These are phyloP conservation scores for Penicillium daleae DNA, from an alignment of 495 filamentous ascomycete species.

Conservation along the genomic window DNA sequence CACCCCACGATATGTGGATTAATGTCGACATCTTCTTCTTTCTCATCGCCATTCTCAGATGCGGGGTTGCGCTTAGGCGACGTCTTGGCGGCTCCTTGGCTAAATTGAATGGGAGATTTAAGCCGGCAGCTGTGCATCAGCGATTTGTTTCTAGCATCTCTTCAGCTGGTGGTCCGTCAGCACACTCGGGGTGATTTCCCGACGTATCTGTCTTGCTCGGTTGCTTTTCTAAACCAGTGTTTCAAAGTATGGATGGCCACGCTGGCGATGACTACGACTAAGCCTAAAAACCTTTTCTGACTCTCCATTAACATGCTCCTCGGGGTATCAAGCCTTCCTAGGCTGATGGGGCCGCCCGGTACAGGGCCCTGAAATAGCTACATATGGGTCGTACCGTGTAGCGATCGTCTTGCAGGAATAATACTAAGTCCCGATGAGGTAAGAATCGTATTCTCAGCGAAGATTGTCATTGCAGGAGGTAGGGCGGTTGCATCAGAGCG, in stretches of 20 bases:
- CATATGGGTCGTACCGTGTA: slow-evolving; percentile 23
- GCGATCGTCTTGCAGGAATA: slow-evolving; percentile 27
- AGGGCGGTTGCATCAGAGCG: not conserved
- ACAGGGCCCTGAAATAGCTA: slow-evolving; percentile 29
- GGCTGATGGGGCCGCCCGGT: slow-evolving; percentile 34
- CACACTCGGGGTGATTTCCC: slow-evolving; percentile 45
- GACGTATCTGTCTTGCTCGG: slow-evolving; percentile 60
- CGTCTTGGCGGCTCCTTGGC: slow-evolving; percentile 29
- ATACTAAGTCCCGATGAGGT: slow-evolving; percentile 20
- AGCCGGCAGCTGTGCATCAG: slow-evolving; percentile 21
- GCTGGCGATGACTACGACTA: slow-evolving; percentile 24
- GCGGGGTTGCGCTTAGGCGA: slow-evolving; percentile 34
- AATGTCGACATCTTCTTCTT: slow-evolving; percentile 22
- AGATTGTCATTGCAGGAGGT: not conserved
- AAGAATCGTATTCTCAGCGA: slow-evolving; percentile 11
- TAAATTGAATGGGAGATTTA: slow-evolving; percentile 50
- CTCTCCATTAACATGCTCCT: slow-evolving; percentile 43
- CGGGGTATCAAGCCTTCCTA: slow-evolving; percentile 23
- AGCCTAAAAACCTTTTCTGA: slow-evolving; percentile 54
- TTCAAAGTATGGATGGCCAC: slow-evolving; percentile 45
- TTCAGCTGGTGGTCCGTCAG: slow-evolving; percentile 33
- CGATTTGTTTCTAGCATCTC: slow-evolving; percentile 23
- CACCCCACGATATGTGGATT: slow-evolving; percentile 24
- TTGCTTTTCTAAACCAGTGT: slow-evolving; percentile 58
- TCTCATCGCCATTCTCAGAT: slow-evolving; percentile 31